Evolutionary conservation across 345 rosid genomes (phyloP).

Genomic region (Zanthoxylum bungeanum): DNA sequence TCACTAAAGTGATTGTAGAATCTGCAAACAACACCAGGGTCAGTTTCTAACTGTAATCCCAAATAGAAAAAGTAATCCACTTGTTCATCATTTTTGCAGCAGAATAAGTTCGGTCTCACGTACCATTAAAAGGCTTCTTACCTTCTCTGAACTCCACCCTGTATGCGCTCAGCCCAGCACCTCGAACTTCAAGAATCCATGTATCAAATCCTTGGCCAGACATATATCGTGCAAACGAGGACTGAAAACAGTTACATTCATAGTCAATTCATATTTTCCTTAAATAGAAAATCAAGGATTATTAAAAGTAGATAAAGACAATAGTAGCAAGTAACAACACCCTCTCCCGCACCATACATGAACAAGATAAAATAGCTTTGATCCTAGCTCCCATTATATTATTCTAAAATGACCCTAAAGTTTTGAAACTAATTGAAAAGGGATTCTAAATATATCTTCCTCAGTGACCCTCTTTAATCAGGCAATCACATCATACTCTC

Average conservation of each 20-base stretch:
- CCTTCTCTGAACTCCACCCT: conserved; percentile 26
- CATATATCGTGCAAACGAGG: conserved; percentile 82
- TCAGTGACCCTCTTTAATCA: too few species aligned
- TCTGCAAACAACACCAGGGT: conserved; percentile 19
- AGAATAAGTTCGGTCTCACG: background rate
- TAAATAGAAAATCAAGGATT: background rate
- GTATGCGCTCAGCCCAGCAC: conserved; percentile 68
- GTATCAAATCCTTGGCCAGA: conserved; percentile 78
- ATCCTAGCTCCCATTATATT: background rate
- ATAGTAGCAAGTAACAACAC: background rate
- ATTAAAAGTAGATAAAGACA: background rate
- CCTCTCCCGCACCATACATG: background rate
- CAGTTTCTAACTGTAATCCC: too few species aligned
- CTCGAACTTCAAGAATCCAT: conserved; percentile 86
- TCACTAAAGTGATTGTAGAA: conserved; percentile 10
- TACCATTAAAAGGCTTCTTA: background rate
- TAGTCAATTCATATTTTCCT: background rate
- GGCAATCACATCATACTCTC: background rate
- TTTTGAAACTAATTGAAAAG: too few species aligned
- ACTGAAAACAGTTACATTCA: conserved; percentile 33
- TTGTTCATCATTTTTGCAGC: background rate
- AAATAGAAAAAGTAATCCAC: too few species aligned
- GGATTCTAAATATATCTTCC: too few species aligned
- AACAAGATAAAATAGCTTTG: background rate
- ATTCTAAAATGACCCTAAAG: too few species aligned